Conservation (phyloP, 371 early-diverging fungal species). For the Ordospora colligata region DNA sequence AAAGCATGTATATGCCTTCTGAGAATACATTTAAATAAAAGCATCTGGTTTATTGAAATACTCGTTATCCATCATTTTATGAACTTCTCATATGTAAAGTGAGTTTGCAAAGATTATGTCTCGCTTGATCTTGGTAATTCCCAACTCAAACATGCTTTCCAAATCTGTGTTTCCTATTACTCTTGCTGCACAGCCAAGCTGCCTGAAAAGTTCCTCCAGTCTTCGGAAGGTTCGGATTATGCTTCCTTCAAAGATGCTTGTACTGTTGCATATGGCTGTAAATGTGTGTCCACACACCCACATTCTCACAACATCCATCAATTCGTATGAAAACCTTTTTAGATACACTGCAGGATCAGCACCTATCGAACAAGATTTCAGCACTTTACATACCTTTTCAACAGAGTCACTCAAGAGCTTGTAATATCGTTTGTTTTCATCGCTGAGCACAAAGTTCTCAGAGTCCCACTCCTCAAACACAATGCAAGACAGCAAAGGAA, state of each 20-base stretch:
- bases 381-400: constrained; percentile 71
- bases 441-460: constrained; percentile 61
- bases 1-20: neutral
- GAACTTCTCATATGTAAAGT: constrained; percentile 70
- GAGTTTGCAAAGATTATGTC: constrained; percentile 95
- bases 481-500: constrained; percentile 81
- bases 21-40: neutral
- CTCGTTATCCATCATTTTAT: neutral
- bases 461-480: constrained; percentile 73
- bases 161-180: constrained; percentile 90
- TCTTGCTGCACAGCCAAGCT: constrained; percentile 83
- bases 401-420: constrained; percentile 75
- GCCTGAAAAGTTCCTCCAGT: constrained; percentile 85
- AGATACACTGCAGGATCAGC: constrained; percentile 65
- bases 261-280: constrained; percentile 82
- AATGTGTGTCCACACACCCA: constrained; percentile 95
- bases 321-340: constrained; percentile 63
- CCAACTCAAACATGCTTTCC: constrained; percentile 86
- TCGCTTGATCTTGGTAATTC: constrained; percentile 83
- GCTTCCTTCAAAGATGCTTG: constrained; percentile 88
- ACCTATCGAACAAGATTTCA: constrained; percentile 73
- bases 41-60: neutral
- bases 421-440: constrained; percentile 71
- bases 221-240: constrained; percentile 84
- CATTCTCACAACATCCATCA: constrained; percentile 90